Conservation (phyloP, 306 rosid genomes). For the Herpetospermum pedunculosum region DNA sequence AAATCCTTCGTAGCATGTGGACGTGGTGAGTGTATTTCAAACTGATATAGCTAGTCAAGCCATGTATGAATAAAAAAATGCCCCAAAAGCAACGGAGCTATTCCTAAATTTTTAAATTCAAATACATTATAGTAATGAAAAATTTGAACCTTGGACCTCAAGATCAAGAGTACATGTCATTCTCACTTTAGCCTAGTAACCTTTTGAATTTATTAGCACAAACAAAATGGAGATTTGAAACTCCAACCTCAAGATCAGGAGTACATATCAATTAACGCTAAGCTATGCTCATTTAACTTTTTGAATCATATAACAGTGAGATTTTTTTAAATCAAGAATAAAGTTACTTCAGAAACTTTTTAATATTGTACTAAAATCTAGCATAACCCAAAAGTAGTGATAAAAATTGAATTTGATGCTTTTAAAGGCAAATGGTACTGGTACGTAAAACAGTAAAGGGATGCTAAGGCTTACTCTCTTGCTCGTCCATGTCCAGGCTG, state of each 20-base stretch:
- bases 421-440: background rate
- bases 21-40: background rate
- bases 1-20: background rate
- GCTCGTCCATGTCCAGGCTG: constrained; percentile 75
- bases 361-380: background rate
- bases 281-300: too few species aligned
- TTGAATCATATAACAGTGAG: background rate
- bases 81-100: background rate
- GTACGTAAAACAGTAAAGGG: background rate
- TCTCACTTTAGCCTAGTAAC: too few species aligned
- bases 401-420: background rate
- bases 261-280: too few species aligned
- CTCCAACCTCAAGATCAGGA: too few species aligned
- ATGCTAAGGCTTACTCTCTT: constrained; percentile 39
- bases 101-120: constrained; percentile 8
- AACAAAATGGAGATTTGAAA: too few species aligned
- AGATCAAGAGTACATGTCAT: too few species aligned
- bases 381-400: background rate
- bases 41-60: constrained; percentile 6
- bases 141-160: too few species aligned
- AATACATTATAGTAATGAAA: background rate
- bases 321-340: background rate
- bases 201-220: too few species aligned
- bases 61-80: background rate
- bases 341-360: background rate